Evolutionary conservation across 306 rosid genomes (phyloP).

Genomic region (Quercus cerris): DNA sequence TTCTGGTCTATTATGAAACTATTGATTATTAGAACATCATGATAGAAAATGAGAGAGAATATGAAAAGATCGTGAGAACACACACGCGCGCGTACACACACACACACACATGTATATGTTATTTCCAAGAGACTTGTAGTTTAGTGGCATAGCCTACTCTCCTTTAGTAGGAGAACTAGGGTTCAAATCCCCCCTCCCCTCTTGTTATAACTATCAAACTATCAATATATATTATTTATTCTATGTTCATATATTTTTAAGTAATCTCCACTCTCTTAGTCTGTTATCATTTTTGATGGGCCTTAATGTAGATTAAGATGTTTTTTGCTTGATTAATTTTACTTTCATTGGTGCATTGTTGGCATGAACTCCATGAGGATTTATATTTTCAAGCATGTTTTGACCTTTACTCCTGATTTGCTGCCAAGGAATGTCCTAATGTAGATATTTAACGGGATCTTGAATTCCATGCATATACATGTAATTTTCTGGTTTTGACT

Average conservation of each 20-base stretch:
- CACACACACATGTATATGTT: too few relatives aligned
- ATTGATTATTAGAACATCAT: too few relatives aligned
- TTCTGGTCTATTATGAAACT: not conserved
- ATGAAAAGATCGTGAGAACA: too few relatives aligned
- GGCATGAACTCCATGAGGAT: not conserved
- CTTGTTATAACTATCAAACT: too few relatives aligned
- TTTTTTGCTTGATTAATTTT: not conserved
- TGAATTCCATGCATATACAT: not conserved
- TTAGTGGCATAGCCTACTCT: too few relatives aligned
- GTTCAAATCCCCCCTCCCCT: too few relatives aligned
- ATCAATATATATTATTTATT: too few relatives aligned
- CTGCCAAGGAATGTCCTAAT: not conserved
- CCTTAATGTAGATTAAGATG: not conserved
- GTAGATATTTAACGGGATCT: not conserved
- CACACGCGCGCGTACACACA: too few relatives aligned
- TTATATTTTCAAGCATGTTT: not conserved
- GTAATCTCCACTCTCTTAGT: not conserved
- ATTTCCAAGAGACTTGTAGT: too few relatives aligned
- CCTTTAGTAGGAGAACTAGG: too few relatives aligned
- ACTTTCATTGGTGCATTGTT: not conserved
- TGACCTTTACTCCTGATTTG: not conserved
- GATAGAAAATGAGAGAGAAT: too few relatives aligned
- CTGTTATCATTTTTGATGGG: not conserved
- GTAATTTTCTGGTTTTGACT: not conserved
- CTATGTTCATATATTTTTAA: too few relatives aligned